A percentile compares a stretch with the other conserved stretches of the same genome.
phyloP scores from a whole-genome alignment of 805 yeast species.

The Clavispora carvajalis region DNA sequence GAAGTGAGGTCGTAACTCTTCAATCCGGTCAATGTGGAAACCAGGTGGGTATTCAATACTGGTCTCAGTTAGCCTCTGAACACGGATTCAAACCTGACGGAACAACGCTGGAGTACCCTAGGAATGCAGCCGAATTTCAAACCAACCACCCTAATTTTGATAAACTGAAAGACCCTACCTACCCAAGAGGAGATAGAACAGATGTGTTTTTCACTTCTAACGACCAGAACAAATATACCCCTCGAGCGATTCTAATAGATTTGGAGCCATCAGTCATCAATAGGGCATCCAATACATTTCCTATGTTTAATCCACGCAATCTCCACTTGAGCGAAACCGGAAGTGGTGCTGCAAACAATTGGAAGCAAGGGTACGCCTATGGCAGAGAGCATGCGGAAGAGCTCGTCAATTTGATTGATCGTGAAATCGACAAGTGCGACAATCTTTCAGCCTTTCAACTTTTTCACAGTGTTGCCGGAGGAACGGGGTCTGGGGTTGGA shows the following conservation, averaged over 20 bases:
- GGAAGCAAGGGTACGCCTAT: constrained; percentile 85
- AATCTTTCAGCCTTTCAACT: constrained; percentile 86
- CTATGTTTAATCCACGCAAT: constrained; percentile 79
- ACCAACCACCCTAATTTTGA: constrained; percentile 4
- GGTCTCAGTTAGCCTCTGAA: constrained; percentile 83
- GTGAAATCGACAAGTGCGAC: constrained; percentile 88
- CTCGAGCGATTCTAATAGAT: constrained; percentile 81
- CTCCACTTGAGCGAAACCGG: constrained; percentile 76
- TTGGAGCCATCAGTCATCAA: constrained; percentile 85
- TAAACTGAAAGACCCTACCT: constrained; percentile 1
- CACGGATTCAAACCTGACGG: constrained; percentile 80
- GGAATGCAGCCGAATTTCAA: constrained; percentile 15
- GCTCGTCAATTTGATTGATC: constrained; percentile 76
- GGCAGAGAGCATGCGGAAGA: constrained; percentile 67
- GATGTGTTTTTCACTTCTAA: constrained; percentile 77
- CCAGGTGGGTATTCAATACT: constrained; percentile 87
- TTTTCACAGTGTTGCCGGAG: constrained; percentile 95
- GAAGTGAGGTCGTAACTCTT: constrained; percentile 61
- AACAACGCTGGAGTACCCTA: constrained; percentile 35
- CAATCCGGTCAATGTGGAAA: constrained; percentile 96
- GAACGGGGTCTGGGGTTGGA: constrained; percentile 97
- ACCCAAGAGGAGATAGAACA: constrained; percentile 61
- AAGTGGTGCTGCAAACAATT: constrained; percentile 92
- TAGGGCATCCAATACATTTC: constrained; percentile 47
- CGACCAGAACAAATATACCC: constrained; percentile 75